These are phyloP conservation scores for Solanum appendiculatum DNA, from an alignment of 257 asterid genomes.

Conservation along the genomic window DNA sequence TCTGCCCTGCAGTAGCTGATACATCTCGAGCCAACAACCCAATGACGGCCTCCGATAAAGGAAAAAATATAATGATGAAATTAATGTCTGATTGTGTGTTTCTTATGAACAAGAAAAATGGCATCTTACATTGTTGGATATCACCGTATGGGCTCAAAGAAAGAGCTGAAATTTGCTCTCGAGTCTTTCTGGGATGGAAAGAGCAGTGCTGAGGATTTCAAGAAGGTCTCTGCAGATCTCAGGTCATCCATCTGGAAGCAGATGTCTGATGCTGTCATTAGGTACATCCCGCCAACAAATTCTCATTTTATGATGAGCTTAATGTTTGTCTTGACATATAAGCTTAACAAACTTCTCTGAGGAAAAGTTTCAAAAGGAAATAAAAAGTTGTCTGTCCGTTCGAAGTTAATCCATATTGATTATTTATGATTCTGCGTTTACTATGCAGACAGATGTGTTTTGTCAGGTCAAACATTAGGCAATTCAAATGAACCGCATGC, in stretches of 20 bases:
- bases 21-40: too few species aligned
- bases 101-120: conserved; percentile 22
- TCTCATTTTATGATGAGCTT: conserved; percentile 41
- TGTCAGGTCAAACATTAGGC: conserved; percentile 24
- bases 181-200: conserved; percentile 51
- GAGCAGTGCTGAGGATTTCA: conserved; percentile 46
- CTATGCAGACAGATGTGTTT: too few species aligned
- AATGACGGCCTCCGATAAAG: too few species aligned
- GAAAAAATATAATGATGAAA: too few species aligned
- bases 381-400: too few species aligned
- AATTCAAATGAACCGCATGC: too few species aligned
- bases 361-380: too few species aligned
- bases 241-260: conserved; percentile 50
- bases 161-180: conserved; percentile 45
- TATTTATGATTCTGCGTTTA: too few species aligned
- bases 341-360: too few species aligned
- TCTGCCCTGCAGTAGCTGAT: too few species aligned
- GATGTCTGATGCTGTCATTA: conserved; percentile 40
- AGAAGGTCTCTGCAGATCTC: conserved; percentile 35
- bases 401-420: too few species aligned
- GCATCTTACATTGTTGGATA: conserved; percentile 54
- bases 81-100: not conserved
- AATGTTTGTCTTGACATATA: too few species aligned
- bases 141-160: conserved; percentile 48
- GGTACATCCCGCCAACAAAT: conserved; percentile 46